Conservation (phyloP, 2,329 filamentous ascomycete species). For the Aspergillus japonicus region DNA sequence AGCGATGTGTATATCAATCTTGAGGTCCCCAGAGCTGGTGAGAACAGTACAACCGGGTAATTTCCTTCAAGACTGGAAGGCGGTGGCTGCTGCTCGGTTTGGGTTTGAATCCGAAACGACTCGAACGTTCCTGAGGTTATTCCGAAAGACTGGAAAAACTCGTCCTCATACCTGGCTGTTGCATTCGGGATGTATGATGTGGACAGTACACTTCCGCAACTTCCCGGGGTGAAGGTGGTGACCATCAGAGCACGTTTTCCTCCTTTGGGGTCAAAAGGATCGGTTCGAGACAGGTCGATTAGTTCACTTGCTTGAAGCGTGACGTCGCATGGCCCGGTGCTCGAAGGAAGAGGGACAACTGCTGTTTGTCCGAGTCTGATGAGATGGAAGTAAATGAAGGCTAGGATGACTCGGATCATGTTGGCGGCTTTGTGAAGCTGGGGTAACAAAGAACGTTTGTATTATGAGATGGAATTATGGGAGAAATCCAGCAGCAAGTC, state of each 20-base stretch:
- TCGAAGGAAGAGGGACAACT: background rate
- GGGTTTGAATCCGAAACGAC: slow-evolving; percentile 24
- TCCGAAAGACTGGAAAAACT: slow-evolving; percentile 16
- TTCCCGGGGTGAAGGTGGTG: slow-evolving; percentile 27
- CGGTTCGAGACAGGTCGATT: slow-evolving; percentile 23
- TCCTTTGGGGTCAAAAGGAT: slow-evolving; percentile 26
- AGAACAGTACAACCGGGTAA: slow-evolving; percentile 35
- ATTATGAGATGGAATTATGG: background rate
- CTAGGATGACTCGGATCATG: background rate
- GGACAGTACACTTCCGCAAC: slow-evolving; percentile 11
- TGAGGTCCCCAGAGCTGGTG: slow-evolving; percentile 28
- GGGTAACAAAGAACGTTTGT: background rate
- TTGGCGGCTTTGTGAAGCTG: background rate
- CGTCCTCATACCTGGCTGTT: slow-evolving; percentile 27
- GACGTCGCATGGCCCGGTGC: slow-evolving; percentile 5
- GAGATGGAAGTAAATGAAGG: background rate
- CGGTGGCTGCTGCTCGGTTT: slow-evolving; percentile 2
- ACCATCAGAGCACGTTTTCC: slow-evolving; percentile 26
- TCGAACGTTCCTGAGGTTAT: slow-evolving; percentile 29
- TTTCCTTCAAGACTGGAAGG: background rate
- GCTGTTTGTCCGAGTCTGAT: background rate
- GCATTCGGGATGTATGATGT: slow-evolving; percentile 29
- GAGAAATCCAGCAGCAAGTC: too few relatives aligned
- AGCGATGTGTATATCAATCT: slow-evolving; percentile 33
- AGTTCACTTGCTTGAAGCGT: background rate